Evolutionary conservation across 345 rosid genomes (phyloP).

Genomic region (Tarenaya hassleriana): DNA sequence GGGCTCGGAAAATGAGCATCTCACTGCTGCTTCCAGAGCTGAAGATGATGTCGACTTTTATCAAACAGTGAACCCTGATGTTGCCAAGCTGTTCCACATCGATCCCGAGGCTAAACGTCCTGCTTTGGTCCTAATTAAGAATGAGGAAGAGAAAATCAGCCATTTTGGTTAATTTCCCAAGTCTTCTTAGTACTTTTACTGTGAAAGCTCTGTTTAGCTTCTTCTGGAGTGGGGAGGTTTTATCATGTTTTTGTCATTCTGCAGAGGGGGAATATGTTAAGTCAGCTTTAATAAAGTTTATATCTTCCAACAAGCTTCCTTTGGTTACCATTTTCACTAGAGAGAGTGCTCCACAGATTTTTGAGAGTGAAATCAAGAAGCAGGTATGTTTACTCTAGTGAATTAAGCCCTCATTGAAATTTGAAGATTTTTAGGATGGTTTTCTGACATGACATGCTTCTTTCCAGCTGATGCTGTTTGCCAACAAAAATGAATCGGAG

Average conservation of each 20-base stretch:
- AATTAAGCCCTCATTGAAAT: conserved; percentile 1
- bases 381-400: conserved; percentile 42
- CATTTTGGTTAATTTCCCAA: conserved; percentile 57
- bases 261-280: conserved; percentile 85
- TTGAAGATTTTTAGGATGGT: background rate
- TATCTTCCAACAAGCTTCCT: conserved; percentile 80
- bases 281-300: conserved; percentile 59
- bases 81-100: conserved; percentile 88
- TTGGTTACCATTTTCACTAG: conserved; percentile 71
- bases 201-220: conserved; percentile 6
- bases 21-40: conserved; percentile 76
- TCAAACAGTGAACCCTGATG: conserved; percentile 79
- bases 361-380: conserved; percentile 84
- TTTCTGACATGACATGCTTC: conserved; percentile 13
- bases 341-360: conserved; percentile 70
- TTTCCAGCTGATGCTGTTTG: conserved; percentile 72
- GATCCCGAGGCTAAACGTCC: conserved; percentile 75
- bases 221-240: conserved; percentile 8
- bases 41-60: conserved; percentile 93
- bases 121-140: conserved; percentile 70
- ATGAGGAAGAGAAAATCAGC: conserved; percentile 76
- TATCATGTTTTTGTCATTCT: conserved; percentile 16
- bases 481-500: conserved; percentile 55
- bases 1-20: conserved; percentile 80
- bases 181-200: conserved; percentile 1